Evolutionary conservation across 805 yeast species (phyloP).

Genomic region (Ogataea corticis): DNA sequence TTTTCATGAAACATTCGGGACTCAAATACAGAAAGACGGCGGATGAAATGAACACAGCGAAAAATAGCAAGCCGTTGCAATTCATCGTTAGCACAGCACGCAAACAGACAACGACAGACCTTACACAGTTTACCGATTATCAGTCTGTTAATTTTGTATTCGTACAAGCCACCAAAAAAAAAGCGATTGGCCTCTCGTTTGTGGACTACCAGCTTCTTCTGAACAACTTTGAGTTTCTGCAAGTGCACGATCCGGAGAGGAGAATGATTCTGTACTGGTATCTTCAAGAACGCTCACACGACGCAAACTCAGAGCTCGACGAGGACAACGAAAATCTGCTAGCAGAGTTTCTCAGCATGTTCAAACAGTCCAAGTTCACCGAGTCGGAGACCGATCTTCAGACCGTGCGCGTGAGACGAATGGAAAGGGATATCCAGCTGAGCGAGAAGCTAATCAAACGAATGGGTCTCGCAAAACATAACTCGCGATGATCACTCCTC

Average conservation of each 20-base stretch:
- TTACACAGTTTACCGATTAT: not conserved
- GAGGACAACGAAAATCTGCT: constrained; percentile 8
- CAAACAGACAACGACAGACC: not conserved
- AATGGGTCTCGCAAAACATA: too few species aligned
- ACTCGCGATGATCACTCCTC: constrained; percentile 5
- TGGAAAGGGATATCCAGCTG: constrained; percentile 10
- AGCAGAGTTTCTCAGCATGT: constrained; percentile 10
- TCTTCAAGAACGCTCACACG: constrained; percentile 16
- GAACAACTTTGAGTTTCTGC: constrained; percentile 14
- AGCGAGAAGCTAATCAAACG: constrained; percentile 1
- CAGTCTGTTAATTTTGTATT: not conserved
- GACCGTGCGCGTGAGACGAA: constrained; percentile 5
- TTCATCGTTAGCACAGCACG: not conserved
- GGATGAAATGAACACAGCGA: not conserved
- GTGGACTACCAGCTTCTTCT: constrained; percentile 17
- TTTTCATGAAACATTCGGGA: constrained; percentile 12
- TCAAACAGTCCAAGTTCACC: constrained; percentile 15
- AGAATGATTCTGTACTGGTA: constrained; percentile 20
- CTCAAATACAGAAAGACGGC: constrained; percentile 11
- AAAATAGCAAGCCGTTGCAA: constrained; percentile 1
- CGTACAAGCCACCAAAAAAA: not conserved
- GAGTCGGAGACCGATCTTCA: constrained; percentile 5
- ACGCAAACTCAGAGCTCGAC: constrained; percentile 6
- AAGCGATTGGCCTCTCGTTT: not conserved
- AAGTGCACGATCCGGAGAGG: constrained; percentile 6